Base-by-base conservation (phyloP, 2,329 filamentous ascomycete genomes). In the Myriosclerotinia scirpicola region DNA sequence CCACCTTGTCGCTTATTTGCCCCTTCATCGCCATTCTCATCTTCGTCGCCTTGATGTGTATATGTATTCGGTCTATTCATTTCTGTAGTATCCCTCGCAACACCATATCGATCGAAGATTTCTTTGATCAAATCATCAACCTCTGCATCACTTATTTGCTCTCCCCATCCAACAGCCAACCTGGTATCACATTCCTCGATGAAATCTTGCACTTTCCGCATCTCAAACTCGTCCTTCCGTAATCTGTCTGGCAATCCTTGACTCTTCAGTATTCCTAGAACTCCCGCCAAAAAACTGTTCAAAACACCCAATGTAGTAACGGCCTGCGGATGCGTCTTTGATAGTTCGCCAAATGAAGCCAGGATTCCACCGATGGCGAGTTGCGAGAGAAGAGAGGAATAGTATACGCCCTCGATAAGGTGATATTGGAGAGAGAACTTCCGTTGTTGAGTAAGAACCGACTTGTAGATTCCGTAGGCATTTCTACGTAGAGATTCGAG, bases 281-380 rank as follows among this genome's bases (percentile, higher is more conserved):
- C 77, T 20, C 88, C 87, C 0, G 87, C 87, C 7, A 89, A 80
- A 4, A 87, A 76, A 3, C 86, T 88, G 72, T 90, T 90, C 14
- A 85, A 74, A 1, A 86, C 86, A 3, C 88, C 87, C 0, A 90
- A 78, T 0, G 84, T 75, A 12, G 85, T 86, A 73, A 90, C 73
- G 7, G 71, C 84, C 26, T 81, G 78, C 22, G 84, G 75, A 69
- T 88, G 81, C 20, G 82, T 77, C 2, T 83, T 79, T 20, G 82
- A 78, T 0, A 74, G 73, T 0, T 82, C 77, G 0, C 82, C 82
- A 11, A 84, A 75, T 0, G 80, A 78, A 1, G 82, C 83, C 15
- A 85, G 75, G 0, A 77, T 76, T 0, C 82, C 82, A 4, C 81
- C 82, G 56, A 83, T 77, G 50, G 84, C 72, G 54, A 84, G 78